These are phyloP conservation scores for Solanum chiquidenum DNA, from an alignment of 257 asterid genomes.

Conservation along the genomic window DNA sequence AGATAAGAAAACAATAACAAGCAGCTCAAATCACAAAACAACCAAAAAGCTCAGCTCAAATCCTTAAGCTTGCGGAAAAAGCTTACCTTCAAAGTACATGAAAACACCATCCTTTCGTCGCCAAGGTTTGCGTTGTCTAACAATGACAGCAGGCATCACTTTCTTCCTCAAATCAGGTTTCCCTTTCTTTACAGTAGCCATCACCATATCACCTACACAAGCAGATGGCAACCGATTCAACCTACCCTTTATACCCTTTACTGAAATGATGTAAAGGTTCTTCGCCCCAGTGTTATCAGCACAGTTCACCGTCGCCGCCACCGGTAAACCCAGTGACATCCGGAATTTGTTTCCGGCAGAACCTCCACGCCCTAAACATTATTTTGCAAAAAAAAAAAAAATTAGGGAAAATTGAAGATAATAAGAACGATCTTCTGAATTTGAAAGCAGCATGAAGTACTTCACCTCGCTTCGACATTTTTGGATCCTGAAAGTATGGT, in stretches of 20 bases:
- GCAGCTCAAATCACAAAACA: background rate
- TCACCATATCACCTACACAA: conserved; percentile 65
- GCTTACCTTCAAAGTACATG: conserved; percentile 50
- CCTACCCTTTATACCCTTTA: conserved; percentile 54
- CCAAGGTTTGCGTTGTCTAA: conserved; percentile 55
- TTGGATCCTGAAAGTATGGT: background rate
- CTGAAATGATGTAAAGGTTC: conserved; percentile 51
- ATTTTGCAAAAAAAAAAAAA: background rate
- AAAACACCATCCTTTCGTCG: conserved; percentile 57
- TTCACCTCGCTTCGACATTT: conserved; percentile 46
- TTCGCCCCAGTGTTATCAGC: conserved; percentile 49
- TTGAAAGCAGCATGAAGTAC: background rate
- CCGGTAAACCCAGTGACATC: conserved; percentile 59
- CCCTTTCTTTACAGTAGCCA: conserved; percentile 67
- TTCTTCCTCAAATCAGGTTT: conserved; percentile 59
- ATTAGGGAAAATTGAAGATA: background rate
- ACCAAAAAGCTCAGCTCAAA: background rate
- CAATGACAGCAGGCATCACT: conserved; percentile 70
- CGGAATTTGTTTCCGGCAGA: conserved; percentile 59
- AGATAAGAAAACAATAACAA: background rate
- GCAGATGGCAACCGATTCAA: conserved; percentile 57
- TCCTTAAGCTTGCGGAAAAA: background rate
- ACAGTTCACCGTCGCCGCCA: conserved; percentile 61
- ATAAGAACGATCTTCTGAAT: background rate
- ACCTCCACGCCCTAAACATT: conserved; percentile 48